phyloP scores from a whole-genome alignment of 257 asterid species.

The Rhazya stricta region DNA sequence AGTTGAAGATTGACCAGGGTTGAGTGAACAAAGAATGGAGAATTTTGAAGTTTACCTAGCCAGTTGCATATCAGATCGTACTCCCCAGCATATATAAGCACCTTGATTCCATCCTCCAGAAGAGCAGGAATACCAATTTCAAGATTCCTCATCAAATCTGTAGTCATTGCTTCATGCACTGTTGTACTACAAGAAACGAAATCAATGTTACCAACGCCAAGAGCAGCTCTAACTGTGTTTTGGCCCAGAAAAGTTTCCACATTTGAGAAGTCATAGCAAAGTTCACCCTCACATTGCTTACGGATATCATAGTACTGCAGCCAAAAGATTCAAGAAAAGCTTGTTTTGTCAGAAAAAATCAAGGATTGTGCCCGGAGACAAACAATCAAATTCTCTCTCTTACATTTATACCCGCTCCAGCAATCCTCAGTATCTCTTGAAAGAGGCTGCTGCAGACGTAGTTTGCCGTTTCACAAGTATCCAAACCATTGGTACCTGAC shows the following conservation, averaged over 20 bases:
- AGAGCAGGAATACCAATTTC: slow-evolving; percentile 47
- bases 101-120: slow-evolving; percentile 51
- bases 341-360: background rate
- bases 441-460: slow-evolving; percentile 32
- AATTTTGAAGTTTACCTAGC: slow-evolving; percentile 42
- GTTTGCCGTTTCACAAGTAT: slow-evolving; percentile 37
- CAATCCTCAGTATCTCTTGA: slow-evolving; percentile 28
- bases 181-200: slow-evolving; percentile 49
- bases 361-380: background rate
- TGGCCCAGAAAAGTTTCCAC: slow-evolving; percentile 41
- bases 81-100: slow-evolving; percentile 65
- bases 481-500: slow-evolving; percentile 37
- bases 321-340: background rate
- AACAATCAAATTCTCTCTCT: slow-evolving; percentile 13
- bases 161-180: slow-evolving; percentile 40
- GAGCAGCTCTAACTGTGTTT: slow-evolving; percentile 36
- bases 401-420: slow-evolving; percentile 38
- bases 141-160: slow-evolving; percentile 50
- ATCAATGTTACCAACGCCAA: slow-evolving; percentile 60
- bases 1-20: background rate
- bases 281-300: slow-evolving; percentile 38
- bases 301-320: slow-evolving; percentile 59
- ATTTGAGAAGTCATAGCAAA: slow-evolving; percentile 59
- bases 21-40: background rate
- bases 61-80: slow-evolving; percentile 77